Conservation (phyloP, 192 early-diverging fungal species). For the Ambispora gerdemannii region DNA sequence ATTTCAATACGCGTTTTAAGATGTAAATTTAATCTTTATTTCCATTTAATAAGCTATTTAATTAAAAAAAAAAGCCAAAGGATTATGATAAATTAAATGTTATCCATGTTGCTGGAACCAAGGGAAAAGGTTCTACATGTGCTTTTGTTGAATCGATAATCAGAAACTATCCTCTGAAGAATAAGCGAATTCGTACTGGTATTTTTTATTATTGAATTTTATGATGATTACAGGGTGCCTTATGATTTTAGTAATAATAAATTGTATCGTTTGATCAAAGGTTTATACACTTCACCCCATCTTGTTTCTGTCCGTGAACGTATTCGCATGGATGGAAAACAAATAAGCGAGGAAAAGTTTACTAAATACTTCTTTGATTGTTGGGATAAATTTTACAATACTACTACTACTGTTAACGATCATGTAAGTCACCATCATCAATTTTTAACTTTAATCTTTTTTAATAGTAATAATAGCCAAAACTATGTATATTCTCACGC, state of each 20-base stretch:
- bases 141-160: slow-evolving; percentile 82
- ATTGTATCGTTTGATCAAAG: slow-evolving; percentile 39
- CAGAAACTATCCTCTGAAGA: slow-evolving; percentile 32
- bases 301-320: slow-evolving; percentile 88
- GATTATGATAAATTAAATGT: slow-evolving; percentile 74
- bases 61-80: slow-evolving; percentile 34
- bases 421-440: neutral
- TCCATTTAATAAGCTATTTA: slow-evolving; percentile 36
- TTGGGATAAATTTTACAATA: slow-evolving; percentile 76
- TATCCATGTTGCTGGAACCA: slow-evolving; percentile 82
- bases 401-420: neutral
- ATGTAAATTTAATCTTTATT: neutral
- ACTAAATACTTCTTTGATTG: slow-evolving; percentile 83
- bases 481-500: neutral
- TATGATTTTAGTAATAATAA: neutral
- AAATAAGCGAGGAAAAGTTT: slow-evolving; percentile 61
- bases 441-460: neutral
- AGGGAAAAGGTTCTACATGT: slow-evolving; percentile 84
- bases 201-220: neutral
- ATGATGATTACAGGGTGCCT: too few species aligned
- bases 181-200: slow-evolving; percentile 17
- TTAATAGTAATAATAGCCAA: neutral
- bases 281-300: slow-evolving; percentile 93
- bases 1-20: neutral
- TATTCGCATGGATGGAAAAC: slow-evolving; percentile 86